Conservation (phyloP, 1,284 basidiomycete species). For the Rhodotorula sp. region DNA sequence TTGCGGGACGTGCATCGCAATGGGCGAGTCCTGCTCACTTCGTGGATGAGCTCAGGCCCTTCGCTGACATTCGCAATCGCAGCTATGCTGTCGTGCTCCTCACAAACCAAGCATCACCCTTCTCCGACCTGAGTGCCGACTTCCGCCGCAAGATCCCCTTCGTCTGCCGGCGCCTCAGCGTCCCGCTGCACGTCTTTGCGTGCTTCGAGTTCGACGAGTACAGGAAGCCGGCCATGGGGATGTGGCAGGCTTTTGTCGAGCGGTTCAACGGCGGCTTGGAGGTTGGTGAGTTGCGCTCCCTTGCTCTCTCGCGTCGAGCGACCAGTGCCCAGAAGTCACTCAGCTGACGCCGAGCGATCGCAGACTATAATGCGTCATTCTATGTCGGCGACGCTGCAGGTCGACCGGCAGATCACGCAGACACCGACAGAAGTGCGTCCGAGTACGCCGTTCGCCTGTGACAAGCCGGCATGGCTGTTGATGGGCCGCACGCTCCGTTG, state of each 20-base stretch:
- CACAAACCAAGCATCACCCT: conserved; percentile 61
- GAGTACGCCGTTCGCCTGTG: not conserved
- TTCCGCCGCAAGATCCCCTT: conserved; percentile 74
- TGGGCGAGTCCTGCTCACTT: conserved; percentile 12
- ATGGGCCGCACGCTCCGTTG: no score
- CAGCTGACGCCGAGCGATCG: no score
- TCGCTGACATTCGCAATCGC: not conserved
- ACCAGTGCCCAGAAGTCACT: fast-evolving
- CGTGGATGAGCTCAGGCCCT: no score
- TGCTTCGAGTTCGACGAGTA: conserved; percentile 65
- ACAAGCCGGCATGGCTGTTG: not conserved
- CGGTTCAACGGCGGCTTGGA: conserved; percentile 61
- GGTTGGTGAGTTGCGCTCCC: conserved; percentile 59
- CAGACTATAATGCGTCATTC: conserved; percentile 67
- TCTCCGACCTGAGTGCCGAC: conserved; percentile 51
- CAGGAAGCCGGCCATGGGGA: conserved; percentile 83
- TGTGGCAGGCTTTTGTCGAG: conserved; percentile 71
- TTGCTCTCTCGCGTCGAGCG: not conserved
- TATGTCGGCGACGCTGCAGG: conserved; percentile 92
- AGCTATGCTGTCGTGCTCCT: conserved; percentile 71
- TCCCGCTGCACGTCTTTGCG: conserved; percentile 77
- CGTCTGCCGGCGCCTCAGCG: conserved; percentile 65
- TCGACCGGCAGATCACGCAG: conserved; percentile 51
- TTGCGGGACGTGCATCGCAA: conserved; percentile 62
- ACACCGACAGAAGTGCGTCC: conserved; percentile 24